Evolutionary conservation across 345 rosid species (phyloP), one percentile per base, ranked within the genome.

Genomic region (Hypericum androsaemum): DNA sequence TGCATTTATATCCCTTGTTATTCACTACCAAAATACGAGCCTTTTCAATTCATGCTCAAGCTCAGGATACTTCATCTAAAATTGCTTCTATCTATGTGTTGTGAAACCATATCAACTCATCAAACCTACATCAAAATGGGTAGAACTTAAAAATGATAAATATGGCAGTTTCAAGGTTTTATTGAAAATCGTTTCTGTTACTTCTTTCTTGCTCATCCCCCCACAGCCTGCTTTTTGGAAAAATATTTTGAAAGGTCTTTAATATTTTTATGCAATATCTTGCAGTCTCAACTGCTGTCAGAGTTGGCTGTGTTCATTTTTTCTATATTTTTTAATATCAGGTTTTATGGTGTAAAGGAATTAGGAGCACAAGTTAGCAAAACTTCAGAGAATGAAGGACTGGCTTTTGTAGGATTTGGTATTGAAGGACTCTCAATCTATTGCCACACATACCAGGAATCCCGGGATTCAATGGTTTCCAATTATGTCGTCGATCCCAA

Each of bases 291-390:
- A 22, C 32, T 10, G 9, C 39, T 44, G 2, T 16, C 13, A 6
- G 11, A 2, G 13, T 37, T 15, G 6, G 6, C 39, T 39, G 3
- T 37, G 12, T 1, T 39, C 52, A 42, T 17, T 49, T 35, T 41
- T 65, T 50, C 52, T 47, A 17, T 5, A 37, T 44, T 53, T 39
- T 49, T 5, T 66, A 17, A 41, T 60, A 35, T 43, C 50, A 64
- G 66, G 45, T 49, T 51, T 44, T 60, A 43, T 44, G 57, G 75
- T 67, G 76, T 58, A 44, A 76, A 68, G 74, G 48, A 68, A 63
- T 71, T 71, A 67, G 88, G 81, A 52, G 77, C 73, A 32, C 86
- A 81, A 74, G 94, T 77, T 53, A 76, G 76, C 74, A 82, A 84
- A 79, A 71, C 55, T 40, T 76, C 76, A 45, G 83, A 84, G 70